phyloP scores from a whole-genome alignment of 345 rosid genomes.

The Raphanus sativus region DNA sequence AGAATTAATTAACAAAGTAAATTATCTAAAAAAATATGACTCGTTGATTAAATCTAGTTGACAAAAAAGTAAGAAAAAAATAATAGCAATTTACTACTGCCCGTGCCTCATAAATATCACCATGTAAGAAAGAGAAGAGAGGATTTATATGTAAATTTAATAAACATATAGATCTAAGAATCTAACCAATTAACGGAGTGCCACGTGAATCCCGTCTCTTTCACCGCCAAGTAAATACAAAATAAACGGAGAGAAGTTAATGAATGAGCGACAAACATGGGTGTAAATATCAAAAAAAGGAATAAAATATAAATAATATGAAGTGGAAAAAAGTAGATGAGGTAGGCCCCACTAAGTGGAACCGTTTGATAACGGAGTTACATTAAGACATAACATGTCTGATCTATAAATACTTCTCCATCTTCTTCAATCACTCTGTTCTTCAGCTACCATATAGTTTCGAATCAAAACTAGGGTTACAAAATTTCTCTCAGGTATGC shows the following conservation, averaged over 20 bases:
- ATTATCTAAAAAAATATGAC: no score
- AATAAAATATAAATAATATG: neutral
- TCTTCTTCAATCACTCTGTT: slow-evolving; percentile 21
- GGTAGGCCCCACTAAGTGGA: slow-evolving; percentile 21
- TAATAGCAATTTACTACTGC: no score
- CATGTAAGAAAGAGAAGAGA: no score
- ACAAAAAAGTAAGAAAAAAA: no score
- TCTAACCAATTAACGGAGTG: no score
- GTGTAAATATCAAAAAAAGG: neutral
- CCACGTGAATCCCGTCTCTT: neutral
- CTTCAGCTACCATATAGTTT: neutral
- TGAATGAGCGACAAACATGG: neutral
- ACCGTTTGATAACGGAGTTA: slow-evolving; percentile 22
- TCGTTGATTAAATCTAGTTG: no score
- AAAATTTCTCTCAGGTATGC: neutral
- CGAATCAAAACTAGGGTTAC: slow-evolving; percentile 20
- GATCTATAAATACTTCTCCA: slow-evolving; percentile 20
- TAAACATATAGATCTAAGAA: no score
- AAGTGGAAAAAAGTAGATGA: slow-evolving; percentile 2
- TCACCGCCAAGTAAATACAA: neutral
- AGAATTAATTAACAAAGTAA: no score
- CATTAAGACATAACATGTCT: neutral
- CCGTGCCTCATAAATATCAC: no score
- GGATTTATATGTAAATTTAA: no score
- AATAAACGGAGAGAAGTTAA: neutral